Evolutionary conservation across 768 basidiomycete species (phyloP), one percentile per base, ranked within the genome.

Genomic region (Pholiota molesta): DNA sequence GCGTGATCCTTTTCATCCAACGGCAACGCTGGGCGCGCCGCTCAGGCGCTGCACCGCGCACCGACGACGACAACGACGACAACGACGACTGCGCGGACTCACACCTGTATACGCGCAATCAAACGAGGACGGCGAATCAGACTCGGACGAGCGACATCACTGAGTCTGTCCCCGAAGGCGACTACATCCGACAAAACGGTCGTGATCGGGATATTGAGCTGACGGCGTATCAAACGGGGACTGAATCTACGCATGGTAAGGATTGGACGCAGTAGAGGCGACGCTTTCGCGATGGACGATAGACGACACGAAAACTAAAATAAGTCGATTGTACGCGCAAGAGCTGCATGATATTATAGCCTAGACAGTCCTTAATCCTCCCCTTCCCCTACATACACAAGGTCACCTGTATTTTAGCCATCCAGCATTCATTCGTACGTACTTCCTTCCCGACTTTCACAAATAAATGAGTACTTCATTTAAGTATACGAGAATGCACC

Each of bases 1-100:
- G 79, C 26, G 78, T 81, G 19, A 72, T 82, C 5, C 68, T 82
- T 42, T 71, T 76, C 33, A 79, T 82, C 44, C 68, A 77, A 10
- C 71, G 73, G 21, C 73, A 73, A 66, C 72, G 73, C 29, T 58
- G 66, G 28, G 55, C 61, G 23, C 21, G 37, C 7, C 28, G 55
- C 23, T 29, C 66, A 10, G 61, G 59, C 45, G 58, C 72, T 56
- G 69, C 66, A 65, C 19, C 66, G 68, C 26, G 35, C 62, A 14
- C 65, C 60, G 8, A 51, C 60, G 21, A 33, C 14, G 35, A 37
- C 62, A 14, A 65, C 60, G 8, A 51, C 60, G 21, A 33, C 14
- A 28, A 37, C 2, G 35, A 56, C 39, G 55, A 13, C 26, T 28
- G 40, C 39, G 14, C 14, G 5, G 45, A 49, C 19, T 49, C 47